These are phyloP conservation scores for Tarenaya hassleriana DNA, from an alignment of 345 rosid genomes.

Conservation along the genomic window DNA sequence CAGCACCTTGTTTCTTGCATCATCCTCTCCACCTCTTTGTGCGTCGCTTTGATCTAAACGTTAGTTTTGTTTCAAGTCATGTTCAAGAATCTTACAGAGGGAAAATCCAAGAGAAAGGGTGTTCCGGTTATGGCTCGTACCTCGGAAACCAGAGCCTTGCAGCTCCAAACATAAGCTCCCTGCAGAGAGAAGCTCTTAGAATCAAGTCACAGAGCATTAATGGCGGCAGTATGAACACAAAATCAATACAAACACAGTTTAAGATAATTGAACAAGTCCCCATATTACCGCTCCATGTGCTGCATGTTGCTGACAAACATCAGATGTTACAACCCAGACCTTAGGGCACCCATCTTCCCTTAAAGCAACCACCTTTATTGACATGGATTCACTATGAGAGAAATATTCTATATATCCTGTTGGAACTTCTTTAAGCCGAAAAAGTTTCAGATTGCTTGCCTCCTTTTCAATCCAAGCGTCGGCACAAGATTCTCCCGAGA, in stretches of 20 bases:
- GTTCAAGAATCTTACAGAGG: background rate
- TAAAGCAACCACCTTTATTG: constrained; percentile 73
- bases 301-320: constrained; percentile 68
- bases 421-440: background rate
- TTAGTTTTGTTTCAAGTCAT: background rate
- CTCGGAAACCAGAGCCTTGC: constrained; percentile 85
- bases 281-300: constrained; percentile 88
- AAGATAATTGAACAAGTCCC: constrained; percentile 4
- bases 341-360: constrained; percentile 87
- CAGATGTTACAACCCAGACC: constrained; percentile 97
- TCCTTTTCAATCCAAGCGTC: constrained; percentile 95
- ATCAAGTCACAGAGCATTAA: constrained; percentile 17
- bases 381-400: constrained; percentile 16
- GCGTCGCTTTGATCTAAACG: constrained; percentile 65
- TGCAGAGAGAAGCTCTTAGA: constrained; percentile 27
- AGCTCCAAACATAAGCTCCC: constrained; percentile 98
- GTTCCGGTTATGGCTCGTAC: constrained; percentile 29
- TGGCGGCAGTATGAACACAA: constrained; percentile 9
- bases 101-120: background rate
- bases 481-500: constrained; percentile 76
- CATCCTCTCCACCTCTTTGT: constrained; percentile 63
- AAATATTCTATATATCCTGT: constrained; percentile 6
- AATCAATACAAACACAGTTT: background rate
- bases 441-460: constrained; percentile 33
- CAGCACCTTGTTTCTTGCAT: constrained; percentile 71